phyloP scores from a whole-genome alignment of 2,329 filamentous ascomycete species.

The Talaromyces rugulosus region DNA sequence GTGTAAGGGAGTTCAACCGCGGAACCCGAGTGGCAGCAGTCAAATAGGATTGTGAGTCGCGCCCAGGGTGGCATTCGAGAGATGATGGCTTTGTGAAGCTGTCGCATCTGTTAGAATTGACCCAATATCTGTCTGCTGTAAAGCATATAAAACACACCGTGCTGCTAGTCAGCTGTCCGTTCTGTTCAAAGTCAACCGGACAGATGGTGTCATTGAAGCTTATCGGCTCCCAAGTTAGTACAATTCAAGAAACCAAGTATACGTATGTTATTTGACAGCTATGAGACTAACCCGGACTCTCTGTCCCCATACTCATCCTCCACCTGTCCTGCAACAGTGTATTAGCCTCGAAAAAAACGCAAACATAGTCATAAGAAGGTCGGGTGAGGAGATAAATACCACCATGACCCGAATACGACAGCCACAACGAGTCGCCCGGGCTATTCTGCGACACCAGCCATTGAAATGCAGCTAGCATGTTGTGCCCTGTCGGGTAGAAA shows the following conservation, averaged over 20 bases:
- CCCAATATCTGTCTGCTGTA: neutral
- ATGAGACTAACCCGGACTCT: slow-evolving; percentile 7
- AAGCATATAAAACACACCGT: slow-evolving; percentile 20
- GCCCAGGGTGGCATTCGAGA: slow-evolving; percentile 48
- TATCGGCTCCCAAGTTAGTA: neutral
- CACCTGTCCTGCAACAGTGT: slow-evolving; percentile 5
- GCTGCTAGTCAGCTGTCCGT: slow-evolving; percentile 52
- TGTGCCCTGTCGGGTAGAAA: slow-evolving; percentile 39
- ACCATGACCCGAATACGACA: slow-evolving; percentile 59
- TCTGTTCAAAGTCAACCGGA: slow-evolving; percentile 49
- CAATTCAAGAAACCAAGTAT: neutral
- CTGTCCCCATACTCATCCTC: slow-evolving; percentile 9
- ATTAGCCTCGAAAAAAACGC: neutral
- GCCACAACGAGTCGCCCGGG: slow-evolving; percentile 50
- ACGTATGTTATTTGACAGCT: neutral
- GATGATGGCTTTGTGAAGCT: slow-evolving; percentile 50
- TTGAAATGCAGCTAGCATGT: slow-evolving; percentile 51
- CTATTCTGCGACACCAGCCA: slow-evolving; percentile 50
- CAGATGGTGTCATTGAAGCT: slow-evolving; percentile 50
- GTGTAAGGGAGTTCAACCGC: slow-evolving; percentile 57
- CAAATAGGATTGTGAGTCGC: slow-evolving; percentile 55
- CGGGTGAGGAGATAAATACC: slow-evolving; percentile 45
- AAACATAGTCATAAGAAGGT: neutral
- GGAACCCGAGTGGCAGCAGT: slow-evolving; percentile 60
- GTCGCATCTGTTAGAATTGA: neutral